Conservation (phyloP, 345 rosid genomes). For the Eutrema japonicum region DNA sequence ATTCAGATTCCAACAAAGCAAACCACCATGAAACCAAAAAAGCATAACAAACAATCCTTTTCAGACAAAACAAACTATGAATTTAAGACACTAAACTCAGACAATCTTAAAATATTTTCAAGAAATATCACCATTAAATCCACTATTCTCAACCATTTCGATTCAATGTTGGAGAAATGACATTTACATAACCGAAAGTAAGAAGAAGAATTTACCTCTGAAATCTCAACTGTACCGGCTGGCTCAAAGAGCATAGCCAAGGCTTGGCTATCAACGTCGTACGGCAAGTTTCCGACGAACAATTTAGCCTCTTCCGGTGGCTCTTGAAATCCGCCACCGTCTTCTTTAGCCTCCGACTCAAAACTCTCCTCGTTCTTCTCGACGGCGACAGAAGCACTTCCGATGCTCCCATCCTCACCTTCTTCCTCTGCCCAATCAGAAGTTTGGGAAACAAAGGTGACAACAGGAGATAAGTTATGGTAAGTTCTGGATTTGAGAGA, state of each 20-base stretch:
- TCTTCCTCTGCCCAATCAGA: conserved; percentile 58
- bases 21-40: not conserved
- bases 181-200: not conserved
- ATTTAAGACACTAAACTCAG: not conserved
- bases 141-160: not conserved
- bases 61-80: not conserved
- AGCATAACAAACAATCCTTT: not conserved
- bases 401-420: not conserved
- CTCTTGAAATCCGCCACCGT: conserved; percentile 62
- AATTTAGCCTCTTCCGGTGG: conserved; percentile 82
- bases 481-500: conserved; percentile 43
- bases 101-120: not conserved
- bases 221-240: conserved; percentile 88
- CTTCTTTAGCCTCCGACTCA: conserved; percentile 33
- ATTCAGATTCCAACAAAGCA: not conserved
- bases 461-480: conserved; percentile 36
- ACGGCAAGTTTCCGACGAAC: conserved; percentile 84
- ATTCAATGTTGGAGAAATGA: not conserved
- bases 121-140: not conserved
- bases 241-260: conserved; percentile 81
- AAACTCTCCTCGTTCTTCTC: conserved; percentile 2
- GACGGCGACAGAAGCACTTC: conserved; percentile 24
- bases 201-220: conserved; percentile 60
- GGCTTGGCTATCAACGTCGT: conserved; percentile 73
- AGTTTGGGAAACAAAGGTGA: conserved; percentile 55